A percentile compares a stretch with the other conserved stretches of the same genome.
Evolutionary conservation across 345 rosid species (phyloP).

Genomic region (Lepidium aucheri): DNA sequence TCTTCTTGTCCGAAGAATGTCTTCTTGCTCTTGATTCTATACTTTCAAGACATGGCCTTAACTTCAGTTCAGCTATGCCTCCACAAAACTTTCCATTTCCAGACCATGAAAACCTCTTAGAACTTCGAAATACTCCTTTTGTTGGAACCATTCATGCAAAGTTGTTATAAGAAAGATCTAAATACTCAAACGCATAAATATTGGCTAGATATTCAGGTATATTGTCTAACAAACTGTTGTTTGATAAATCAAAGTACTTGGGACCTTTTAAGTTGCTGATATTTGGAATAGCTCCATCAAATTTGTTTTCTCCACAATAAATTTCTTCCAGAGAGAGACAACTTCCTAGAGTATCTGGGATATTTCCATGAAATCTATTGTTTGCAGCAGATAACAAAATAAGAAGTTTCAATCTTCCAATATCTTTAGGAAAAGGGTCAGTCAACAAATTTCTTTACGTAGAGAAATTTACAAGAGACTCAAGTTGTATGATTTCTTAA

Average conservation of each 20-base stretch:
- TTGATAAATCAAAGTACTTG: background rate
- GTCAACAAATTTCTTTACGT: background rate
- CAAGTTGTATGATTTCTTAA: background rate
- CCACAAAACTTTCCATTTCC: slow-evolving; percentile 20
- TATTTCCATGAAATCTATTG: background rate
- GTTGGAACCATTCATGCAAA: slow-evolving; percentile 16
- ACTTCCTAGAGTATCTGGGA: background rate
- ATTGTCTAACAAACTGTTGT: slow-evolving; percentile 1
- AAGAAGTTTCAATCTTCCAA: background rate
- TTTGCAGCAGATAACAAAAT: background rate
- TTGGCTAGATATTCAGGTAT: slow-evolving; percentile 8
- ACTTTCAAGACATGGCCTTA: slow-evolving; percentile 4
- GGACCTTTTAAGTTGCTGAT: background rate
- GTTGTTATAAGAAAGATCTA: slow-evolving; percentile 17
- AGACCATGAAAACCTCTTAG: background rate
- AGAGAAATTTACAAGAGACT: background rate
- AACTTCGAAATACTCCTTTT: slow-evolving; percentile 13
- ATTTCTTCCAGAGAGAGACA: background rate
- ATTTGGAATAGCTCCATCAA: slow-evolving; percentile 14
- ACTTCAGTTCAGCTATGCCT: background rate
- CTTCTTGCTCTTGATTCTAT: background rate
- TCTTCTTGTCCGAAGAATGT: background rate
- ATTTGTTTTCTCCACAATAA: background rate
- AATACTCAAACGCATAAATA: background rate
- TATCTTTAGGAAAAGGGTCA: background rate